Conservation (phyloP, 352 stramenopile genomes). For the Phytophthora rubi region DNA sequence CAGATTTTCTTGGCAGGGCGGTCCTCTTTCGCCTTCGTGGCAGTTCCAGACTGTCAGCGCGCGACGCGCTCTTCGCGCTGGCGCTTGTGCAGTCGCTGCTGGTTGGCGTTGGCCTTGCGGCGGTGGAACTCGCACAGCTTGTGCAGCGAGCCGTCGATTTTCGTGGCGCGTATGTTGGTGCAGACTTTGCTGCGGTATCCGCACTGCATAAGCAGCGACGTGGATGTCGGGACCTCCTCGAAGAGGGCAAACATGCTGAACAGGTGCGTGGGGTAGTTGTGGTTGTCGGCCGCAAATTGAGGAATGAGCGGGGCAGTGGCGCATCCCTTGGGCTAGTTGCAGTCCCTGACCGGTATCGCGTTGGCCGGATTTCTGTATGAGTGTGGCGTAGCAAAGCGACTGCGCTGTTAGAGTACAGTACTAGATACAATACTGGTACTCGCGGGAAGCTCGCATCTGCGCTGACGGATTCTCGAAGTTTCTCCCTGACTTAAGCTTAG, state of each 20-base stretch:
- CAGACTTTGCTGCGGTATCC: slow-evolving; percentile 61
- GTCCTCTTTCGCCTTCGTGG: neutral
- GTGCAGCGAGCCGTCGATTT: slow-evolving; percentile 57
- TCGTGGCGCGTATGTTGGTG: slow-evolving; percentile 45
- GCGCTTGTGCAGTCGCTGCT: slow-evolving; percentile 51
- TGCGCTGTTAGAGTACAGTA: slow-evolving; percentile 2
- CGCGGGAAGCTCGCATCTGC: slow-evolving; percentile 1
- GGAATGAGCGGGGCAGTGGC: slow-evolving; percentile 6
- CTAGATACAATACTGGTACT: neutral
- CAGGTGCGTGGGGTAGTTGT: slow-evolving; percentile 8
- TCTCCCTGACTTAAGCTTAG: neutral
- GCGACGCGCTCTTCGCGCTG: slow-evolving; percentile 22
- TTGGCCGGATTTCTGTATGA: slow-evolving; percentile 4
- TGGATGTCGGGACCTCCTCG: slow-evolving; percentile 25
- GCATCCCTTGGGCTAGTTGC: slow-evolving; percentile 2
- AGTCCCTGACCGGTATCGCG: neutral
- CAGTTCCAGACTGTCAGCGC: neutral
- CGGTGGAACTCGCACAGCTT: slow-evolving; percentile 65
- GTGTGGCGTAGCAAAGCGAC: neutral
- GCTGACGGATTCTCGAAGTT: slow-evolving; percentile 4
- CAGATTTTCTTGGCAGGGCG: neutral
- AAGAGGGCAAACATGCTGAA: slow-evolving; percentile 24
- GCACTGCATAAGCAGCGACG: slow-evolving; percentile 26
- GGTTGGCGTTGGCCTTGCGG: slow-evolving; percentile 56
- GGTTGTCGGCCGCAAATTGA: slow-evolving; percentile 26